phyloP scores from a whole-genome alignment of 2,329 filamentous ascomycete species.

The Penicillium polonicum region DNA sequence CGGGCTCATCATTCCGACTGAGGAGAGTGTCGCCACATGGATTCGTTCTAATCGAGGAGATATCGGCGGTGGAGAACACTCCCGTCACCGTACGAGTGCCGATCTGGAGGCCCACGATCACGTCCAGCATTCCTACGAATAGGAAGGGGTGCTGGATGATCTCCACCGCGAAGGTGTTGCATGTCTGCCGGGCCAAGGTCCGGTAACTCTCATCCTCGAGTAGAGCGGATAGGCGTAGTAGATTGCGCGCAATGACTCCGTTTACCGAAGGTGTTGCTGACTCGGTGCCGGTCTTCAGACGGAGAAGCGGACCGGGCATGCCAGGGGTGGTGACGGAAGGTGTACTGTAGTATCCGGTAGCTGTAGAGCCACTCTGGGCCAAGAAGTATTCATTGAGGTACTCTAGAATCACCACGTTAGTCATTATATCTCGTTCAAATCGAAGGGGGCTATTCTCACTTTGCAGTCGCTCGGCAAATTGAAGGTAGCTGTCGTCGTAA shows the following conservation, averaged over 20 bases:
- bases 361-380: constrained; percentile 53
- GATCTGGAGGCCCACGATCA: constrained; percentile 71
- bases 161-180: constrained; percentile 85
- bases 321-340: constrained; percentile 57
- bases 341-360: constrained; percentile 45
- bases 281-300: constrained; percentile 94
- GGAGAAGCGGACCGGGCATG: constrained; percentile 63
- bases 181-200: constrained; percentile 67
- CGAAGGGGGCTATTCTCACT: constrained; percentile 46
- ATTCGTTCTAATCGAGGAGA: constrained; percentile 10
- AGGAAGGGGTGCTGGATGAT: constrained; percentile 91
- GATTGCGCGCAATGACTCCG: constrained; percentile 77
- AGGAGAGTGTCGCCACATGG: constrained; percentile 17
- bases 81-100: constrained; percentile 64
- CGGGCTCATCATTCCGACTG: constrained; percentile 23
- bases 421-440: not conserved
- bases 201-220: constrained; percentile 66
- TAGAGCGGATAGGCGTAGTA: constrained; percentile 74
- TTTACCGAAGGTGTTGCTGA: constrained; percentile 88
- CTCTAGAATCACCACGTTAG: constrained; percentile 47
- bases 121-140: constrained; percentile 75
- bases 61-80: constrained; percentile 45
- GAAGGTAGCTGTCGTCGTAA: constrained; percentile 69
- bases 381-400: constrained; percentile 76
- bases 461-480: constrained; percentile 81